These are phyloP conservation scores for Wickerhamomyces sp. DNA, from an alignment of 1,139 yeast genomes.

Conservation along the genomic window DNA sequence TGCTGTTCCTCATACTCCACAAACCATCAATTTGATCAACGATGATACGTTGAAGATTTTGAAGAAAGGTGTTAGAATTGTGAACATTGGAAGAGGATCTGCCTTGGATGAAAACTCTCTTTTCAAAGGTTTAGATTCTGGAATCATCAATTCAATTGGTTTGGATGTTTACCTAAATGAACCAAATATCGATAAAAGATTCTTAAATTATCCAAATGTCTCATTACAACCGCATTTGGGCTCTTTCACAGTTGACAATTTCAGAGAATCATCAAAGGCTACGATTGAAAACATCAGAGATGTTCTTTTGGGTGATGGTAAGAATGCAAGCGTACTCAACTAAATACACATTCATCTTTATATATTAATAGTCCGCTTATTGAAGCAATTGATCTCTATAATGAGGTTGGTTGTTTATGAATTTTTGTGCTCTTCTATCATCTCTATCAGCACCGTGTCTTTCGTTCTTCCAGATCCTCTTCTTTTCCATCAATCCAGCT, in stretches of 20 bases:
- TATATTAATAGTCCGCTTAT: slow-evolving; percentile 27
- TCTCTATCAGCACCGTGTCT: slow-evolving; percentile 61
- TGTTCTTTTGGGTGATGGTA: slow-evolving; percentile 7
- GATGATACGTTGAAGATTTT: slow-evolving; percentile 37
- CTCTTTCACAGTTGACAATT: slow-evolving; percentile 16
- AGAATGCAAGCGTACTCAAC: background rate
- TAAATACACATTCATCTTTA: background rate
- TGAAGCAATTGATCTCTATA: slow-evolving; percentile 89
- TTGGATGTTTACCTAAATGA: slow-evolving; percentile 75
- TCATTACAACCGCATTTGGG: slow-evolving; percentile 79
- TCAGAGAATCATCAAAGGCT: slow-evolving; percentile 8
- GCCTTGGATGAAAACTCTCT: slow-evolving; percentile 71
- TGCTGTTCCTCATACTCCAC: slow-evolving; percentile 62
- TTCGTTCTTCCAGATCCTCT: slow-evolving; percentile 74
- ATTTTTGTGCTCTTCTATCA: slow-evolving; percentile 76
- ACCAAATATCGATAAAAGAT: slow-evolving; percentile 49
- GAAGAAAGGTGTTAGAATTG: slow-evolving; percentile 56
- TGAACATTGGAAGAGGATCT: slow-evolving; percentile 77
- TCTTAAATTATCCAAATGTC: slow-evolving; percentile 57
- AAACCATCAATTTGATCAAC: slow-evolving; percentile 55
- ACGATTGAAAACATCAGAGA: slow-evolving; percentile 14
- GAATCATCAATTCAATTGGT: slow-evolving; percentile 69
- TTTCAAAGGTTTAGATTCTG: slow-evolving; percentile 59
- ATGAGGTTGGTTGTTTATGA: slow-evolving; percentile 83
- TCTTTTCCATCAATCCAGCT: slow-evolving; percentile 53